Percentiles rank a stretch among this genome's conserved stretches.
These are phyloP conservation scores for Diplodia seriata DNA, from an alignment of 2,329 filamentous ascomycete genomes.

Conservation along the genomic window DNA sequence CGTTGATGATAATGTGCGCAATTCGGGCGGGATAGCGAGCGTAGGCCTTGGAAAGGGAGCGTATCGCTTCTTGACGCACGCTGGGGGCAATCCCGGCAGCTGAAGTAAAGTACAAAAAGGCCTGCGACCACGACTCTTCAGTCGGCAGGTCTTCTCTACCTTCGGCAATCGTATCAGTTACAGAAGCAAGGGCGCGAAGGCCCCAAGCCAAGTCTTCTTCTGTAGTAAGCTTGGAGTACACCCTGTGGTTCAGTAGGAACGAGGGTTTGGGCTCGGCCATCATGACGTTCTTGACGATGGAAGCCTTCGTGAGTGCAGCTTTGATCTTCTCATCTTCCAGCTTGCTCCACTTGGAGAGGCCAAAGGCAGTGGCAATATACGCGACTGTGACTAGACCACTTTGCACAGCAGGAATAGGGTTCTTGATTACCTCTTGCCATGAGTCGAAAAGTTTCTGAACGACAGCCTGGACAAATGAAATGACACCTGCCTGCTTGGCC, in stretches of 20 bases:
- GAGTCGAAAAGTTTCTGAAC: constrained; percentile 68
- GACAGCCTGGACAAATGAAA: constrained; percentile 57
- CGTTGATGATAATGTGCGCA: constrained; percentile 69
- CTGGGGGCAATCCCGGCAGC: constrained; percentile 66
- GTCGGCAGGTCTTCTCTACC: constrained; percentile 54
- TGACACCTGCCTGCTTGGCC: constrained; percentile 56
- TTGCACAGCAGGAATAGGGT: constrained; percentile 79
- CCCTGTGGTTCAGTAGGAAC: constrained; percentile 81
- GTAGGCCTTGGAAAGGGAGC: constrained; percentile 71
- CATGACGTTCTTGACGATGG: constrained; percentile 70
- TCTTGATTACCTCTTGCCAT: constrained; percentile 79
- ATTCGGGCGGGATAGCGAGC: constrained; percentile 63
- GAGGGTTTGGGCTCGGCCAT: constrained; percentile 80
- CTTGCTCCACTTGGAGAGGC: constrained; percentile 60
- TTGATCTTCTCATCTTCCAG: constrained; percentile 64
- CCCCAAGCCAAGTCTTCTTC: constrained; percentile 83
- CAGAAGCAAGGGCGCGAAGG: constrained; percentile 70
- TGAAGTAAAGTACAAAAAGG: constrained; percentile 79
- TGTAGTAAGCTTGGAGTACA: constrained; percentile 79
- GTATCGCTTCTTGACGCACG: constrained; percentile 68
- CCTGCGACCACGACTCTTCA: constrained; percentile 80
- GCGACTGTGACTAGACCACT: constrained; percentile 81
- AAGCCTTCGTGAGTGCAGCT: constrained; percentile 66
- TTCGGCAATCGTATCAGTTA: constrained; percentile 63
- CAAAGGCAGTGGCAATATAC: constrained; percentile 74